Evolutionary conservation across 768 basidiomycete species (phyloP).

Genomic region (Rhodosporidiobolus sp.): DNA sequence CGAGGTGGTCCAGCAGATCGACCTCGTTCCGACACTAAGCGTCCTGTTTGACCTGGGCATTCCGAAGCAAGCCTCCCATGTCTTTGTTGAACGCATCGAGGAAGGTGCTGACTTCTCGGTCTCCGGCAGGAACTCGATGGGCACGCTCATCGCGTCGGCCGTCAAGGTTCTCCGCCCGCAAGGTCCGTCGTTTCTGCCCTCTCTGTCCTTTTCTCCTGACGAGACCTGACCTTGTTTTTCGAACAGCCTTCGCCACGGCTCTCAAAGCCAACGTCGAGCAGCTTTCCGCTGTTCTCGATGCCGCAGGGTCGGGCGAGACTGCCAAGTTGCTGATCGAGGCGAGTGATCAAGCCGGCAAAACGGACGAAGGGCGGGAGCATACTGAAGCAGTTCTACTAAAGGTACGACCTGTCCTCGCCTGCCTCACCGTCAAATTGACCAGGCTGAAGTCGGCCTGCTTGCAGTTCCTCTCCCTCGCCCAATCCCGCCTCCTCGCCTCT

Average conservation of each 20-base stretch:
- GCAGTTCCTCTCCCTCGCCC: slow-evolving; percentile 60
- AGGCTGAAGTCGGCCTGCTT: no score
- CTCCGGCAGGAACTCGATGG: slow-evolving; percentile 48
- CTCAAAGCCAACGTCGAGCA: slow-evolving; percentile 69
- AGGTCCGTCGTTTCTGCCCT: neutral
- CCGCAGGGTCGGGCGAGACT: slow-evolving; percentile 61
- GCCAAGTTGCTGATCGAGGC: slow-evolving; percentile 58
- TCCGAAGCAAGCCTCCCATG: slow-evolving; percentile 51
- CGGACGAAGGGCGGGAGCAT: neutral
- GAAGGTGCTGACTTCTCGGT: neutral
- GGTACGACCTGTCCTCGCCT: neutral
- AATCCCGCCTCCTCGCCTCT: slow-evolving; percentile 69
- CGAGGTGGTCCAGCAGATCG: slow-evolving; percentile 81
- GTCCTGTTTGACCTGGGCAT: slow-evolving; percentile 86
- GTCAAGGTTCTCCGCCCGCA: slow-evolving; percentile 80
- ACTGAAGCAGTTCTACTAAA: neutral
- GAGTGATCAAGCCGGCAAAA: neutral
- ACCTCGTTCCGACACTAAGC: slow-evolving; percentile 81
- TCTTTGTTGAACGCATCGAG: no score
- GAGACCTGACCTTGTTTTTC: fast-evolving
- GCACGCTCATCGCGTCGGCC: slow-evolving; percentile 81
- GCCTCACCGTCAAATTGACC: neutral
- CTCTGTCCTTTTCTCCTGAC: slow-evolving; percentile 48
- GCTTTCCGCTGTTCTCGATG: slow-evolving; percentile 67
- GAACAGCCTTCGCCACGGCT: slow-evolving; percentile 50